phyloP scores from a whole-genome alignment of 164 flowering plant species.

The Piper betle region DNA sequence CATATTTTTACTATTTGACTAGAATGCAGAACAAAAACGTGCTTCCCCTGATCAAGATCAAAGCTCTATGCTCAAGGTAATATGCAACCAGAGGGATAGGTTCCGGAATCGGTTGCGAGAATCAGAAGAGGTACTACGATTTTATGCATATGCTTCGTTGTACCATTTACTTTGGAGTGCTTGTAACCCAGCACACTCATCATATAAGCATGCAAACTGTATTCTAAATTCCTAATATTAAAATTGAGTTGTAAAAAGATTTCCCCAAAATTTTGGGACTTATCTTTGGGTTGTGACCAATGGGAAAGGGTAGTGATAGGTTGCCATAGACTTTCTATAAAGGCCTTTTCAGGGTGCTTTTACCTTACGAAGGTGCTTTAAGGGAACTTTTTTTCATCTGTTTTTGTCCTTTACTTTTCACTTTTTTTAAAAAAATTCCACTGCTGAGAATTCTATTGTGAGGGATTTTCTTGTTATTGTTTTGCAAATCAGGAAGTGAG shows the following conservation, averaged over 20 bases:
- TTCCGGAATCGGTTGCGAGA: conserved; percentile 80
- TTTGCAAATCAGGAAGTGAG: conserved; percentile 60
- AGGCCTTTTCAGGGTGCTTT: background rate
- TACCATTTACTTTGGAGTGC: background rate
- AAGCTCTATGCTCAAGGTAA: conserved; percentile 96
- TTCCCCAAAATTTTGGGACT: too few species aligned
- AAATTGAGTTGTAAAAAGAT: background rate
- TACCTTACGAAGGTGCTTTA: too few species aligned
- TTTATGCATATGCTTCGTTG: background rate
- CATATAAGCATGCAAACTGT: too few species aligned
- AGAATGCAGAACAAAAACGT: conserved; percentile 64
- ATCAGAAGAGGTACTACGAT: conserved; percentile 70
- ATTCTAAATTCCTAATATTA: too few species aligned
- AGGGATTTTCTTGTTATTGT: background rate
- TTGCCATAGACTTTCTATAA: background rate
- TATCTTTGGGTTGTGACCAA: too few species aligned
- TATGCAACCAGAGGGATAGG: conserved; percentile 94
- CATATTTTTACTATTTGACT: conserved; percentile 7
- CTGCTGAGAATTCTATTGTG: too few species aligned
- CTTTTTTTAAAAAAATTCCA: too few species aligned
- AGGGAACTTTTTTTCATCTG: too few species aligned
- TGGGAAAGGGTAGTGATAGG: too few species aligned
- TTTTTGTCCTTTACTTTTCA: background rate
- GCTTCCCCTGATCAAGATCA: conserved; percentile 74
- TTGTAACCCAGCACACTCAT: background rate